Evolutionary conservation across 1,284 basidiomycete genomes (phyloP), one percentile per base, ranked within the genome.

Genomic region (Boletus mariae): DNA sequence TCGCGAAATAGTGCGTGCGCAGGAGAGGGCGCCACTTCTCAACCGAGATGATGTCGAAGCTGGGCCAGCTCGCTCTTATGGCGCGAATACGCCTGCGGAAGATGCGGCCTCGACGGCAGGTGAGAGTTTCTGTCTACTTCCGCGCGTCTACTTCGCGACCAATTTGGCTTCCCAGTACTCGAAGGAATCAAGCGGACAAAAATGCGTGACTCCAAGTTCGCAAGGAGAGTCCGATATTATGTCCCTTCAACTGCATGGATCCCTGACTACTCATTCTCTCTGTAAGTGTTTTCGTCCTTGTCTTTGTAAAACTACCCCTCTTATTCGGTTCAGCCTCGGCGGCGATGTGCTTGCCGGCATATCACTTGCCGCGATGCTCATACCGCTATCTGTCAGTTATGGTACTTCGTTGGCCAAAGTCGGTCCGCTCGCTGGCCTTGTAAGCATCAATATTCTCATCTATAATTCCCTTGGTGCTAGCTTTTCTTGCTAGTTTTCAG

Each of bases 361-460:
- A 15, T 94, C 94, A 0, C 84, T 96, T 7, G 90, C 94, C 8
- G 92, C 88, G 56, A 85, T 97, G 73, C 78, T 97, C 45, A 91
- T 97, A 59, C 94, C 94, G 4, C 92, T 94, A 69, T 92, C 90
- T 1, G 90, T 98, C 71, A 92, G 90, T 62, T 98, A 97, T 67
- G 93, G 93, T 3, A 86, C 87, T 1, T 87, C 90, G 3, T 75
- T 98, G 6, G 93, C 94, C 9, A 83, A 86, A 57, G 74, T 94
- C 37, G 87, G 82, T 58, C 91, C 93, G 23, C 81, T 90, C 0
- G 81, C 90, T 38, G 94, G 94, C 45, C 74, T 98, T 61, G 93
- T 95, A 72, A 64, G 84, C 71, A 12, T 29, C 31, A 5, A 43
- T 26, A 15, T 56, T 49, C 56, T 58, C 17, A 8, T 53, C 40